A percentile compares a stretch with the other conserved stretches of the same genome.
Evolutionary conservation across 495 filamentous ascomycete species (phyloP).

Genomic region (Talaromyces adpressus): DNA sequence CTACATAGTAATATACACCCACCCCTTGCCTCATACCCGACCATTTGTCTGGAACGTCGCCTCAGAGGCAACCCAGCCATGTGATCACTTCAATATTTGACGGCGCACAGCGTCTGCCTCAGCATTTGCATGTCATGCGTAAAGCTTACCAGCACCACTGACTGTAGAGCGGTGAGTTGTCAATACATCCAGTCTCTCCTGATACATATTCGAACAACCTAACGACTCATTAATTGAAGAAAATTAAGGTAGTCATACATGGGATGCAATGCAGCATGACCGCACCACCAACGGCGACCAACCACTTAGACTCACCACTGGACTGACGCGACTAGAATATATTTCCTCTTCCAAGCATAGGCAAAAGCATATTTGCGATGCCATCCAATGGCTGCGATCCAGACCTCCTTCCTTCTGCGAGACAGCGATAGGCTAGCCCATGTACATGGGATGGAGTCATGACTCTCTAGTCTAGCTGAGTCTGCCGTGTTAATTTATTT

Average conservation of each 20-base stretch:
- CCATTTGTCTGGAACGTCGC: background rate
- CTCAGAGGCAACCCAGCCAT: background rate
- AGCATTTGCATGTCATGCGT: background rate
- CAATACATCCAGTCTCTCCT: background rate
- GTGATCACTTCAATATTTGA: background rate
- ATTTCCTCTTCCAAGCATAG: background rate
- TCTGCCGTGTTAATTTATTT: background rate
- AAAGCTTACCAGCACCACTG: background rate
- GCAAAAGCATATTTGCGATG: background rate
- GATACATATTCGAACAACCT: background rate
- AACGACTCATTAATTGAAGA: background rate
- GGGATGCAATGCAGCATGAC: background rate
- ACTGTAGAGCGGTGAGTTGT: constrained; percentile 3
- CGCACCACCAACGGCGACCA: background rate
- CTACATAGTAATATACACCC: background rate
- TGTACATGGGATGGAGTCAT: background rate
- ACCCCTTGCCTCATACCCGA: background rate
- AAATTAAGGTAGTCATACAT: background rate
- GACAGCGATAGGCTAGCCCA: background rate
- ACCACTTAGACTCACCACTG: background rate
- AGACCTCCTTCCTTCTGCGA: background rate
- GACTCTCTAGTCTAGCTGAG: background rate
- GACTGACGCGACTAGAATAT: background rate
- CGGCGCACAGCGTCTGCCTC: background rate
- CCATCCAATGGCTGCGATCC: background rate